Conservation (phyloP, 2,329 filamentous ascomycete species). For the Scytalidium sp. region DNA sequence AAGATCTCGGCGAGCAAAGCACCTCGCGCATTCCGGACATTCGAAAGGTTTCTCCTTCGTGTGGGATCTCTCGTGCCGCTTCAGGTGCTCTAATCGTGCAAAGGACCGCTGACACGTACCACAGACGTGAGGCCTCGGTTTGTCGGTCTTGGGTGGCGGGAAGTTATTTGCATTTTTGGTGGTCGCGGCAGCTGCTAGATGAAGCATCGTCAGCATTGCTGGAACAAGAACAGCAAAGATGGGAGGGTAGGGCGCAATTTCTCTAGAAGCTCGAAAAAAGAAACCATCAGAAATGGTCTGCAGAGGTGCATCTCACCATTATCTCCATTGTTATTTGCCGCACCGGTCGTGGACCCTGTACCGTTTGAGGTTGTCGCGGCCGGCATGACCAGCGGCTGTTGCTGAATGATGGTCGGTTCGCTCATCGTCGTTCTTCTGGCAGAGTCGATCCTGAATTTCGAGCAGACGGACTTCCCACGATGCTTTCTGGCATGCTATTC, state of each 20-base stretch:
- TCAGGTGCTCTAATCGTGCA: constrained; percentile 91
- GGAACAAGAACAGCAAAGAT: too few relatives aligned
- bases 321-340: constrained; percentile 21
- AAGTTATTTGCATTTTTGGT: constrained; percentile 34
- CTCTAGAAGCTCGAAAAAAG: too few relatives aligned
- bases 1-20: constrained; percentile 90
- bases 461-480: neutral
- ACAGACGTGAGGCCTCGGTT: constrained; percentile 93
- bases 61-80: constrained; percentile 96
- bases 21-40: constrained; percentile 89
- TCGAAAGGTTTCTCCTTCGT: constrained; percentile 98
- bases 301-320: constrained; percentile 21
- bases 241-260: too few relatives aligned
- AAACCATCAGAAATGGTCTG: too few relatives aligned
- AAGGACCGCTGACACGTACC: constrained; percentile 89
- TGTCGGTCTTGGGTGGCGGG: constrained; percentile 91
- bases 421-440: constrained; percentile 16
- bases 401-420: constrained; percentile 20
- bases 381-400: constrained; percentile 24
- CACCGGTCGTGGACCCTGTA: constrained; percentile 19
- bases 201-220: constrained; percentile 1
- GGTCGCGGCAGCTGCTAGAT: constrained; percentile 2
- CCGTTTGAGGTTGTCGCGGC: constrained; percentile 24
- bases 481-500: neutral
- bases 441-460: neutral